These are phyloP conservation scores for Aethionema arabicum DNA, from an alignment of 345 rosid species.

Conservation along the genomic window DNA sequence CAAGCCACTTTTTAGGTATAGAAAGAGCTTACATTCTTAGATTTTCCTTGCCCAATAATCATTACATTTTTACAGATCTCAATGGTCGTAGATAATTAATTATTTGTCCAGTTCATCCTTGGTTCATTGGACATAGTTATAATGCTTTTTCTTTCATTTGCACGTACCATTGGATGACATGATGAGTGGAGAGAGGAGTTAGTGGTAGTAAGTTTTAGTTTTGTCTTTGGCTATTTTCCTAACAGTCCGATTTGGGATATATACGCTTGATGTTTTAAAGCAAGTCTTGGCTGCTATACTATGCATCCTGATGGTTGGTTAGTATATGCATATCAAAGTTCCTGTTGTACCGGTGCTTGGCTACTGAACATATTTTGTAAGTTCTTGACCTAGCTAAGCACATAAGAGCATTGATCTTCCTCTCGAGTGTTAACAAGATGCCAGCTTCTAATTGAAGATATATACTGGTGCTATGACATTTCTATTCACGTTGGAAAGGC, in stretches of 20 bases:
- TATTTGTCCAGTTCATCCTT: too few relatives aligned
- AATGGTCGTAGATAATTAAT: too few relatives aligned
- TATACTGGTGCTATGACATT: not conserved
- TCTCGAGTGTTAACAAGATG: not conserved
- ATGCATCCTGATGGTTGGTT: not conserved
- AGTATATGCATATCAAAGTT: not conserved
- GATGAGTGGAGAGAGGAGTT: constrained; percentile 4
- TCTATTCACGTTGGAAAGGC: constrained; percentile 16
- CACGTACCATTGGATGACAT: constrained; percentile 5
- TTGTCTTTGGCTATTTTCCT: not conserved
- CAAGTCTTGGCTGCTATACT: not conserved
- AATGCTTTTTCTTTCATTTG: not conserved
- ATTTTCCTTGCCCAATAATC: too few relatives aligned
- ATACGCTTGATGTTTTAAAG: not conserved
- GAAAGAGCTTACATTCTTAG: too few relatives aligned
- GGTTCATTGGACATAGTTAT: too few relatives aligned
- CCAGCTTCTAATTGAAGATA: not conserved
- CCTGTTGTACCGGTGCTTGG: not conserved
- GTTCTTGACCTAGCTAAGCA: not conserved
- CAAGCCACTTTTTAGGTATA: too few relatives aligned
- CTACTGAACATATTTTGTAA: not conserved
- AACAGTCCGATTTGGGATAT: too few relatives aligned
- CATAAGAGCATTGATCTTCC: not conserved
- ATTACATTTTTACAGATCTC: too few relatives aligned
- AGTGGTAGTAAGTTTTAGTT: not conserved